Conservation (phyloP, 225 moss, liverwort and hornwort genomes). For the Rhytidiadelphus loreus region DNA sequence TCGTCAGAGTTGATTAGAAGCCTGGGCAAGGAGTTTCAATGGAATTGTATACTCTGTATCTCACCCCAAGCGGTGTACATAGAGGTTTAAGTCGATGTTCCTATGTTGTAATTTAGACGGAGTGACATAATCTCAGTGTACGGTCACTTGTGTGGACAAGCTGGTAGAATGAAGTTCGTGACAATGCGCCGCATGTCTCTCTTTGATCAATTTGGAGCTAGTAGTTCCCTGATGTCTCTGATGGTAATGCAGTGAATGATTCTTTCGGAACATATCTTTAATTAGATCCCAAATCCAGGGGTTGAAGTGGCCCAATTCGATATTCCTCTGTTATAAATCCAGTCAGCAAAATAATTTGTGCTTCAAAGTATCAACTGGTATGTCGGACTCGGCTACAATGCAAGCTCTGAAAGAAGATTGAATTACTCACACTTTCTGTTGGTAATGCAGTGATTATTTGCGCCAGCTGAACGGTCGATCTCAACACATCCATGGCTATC, state of each 20-base stretch:
- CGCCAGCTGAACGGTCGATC: background rate
- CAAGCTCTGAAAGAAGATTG: background rate
- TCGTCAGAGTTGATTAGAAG: background rate
- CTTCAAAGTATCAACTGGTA: background rate
- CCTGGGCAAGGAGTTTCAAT: background rate
- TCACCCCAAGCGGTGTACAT: background rate
- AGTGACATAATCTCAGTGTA: background rate
- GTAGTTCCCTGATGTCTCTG: background rate
- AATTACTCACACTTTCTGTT: background rate
- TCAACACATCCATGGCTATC: background rate
- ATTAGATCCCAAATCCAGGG: too few species aligned
- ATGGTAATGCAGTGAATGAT: background rate
- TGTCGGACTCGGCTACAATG: background rate
- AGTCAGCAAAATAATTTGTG: background rate
- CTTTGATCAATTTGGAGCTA: background rate
- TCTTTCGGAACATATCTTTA: background rate
- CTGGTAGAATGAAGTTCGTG: background rate
- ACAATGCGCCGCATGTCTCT: background rate
- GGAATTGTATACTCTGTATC: background rate
- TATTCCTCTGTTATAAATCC: background rate
- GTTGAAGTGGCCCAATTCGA: background rate
- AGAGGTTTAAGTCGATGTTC: background rate
- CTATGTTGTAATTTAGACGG: background rate
- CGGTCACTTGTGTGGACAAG: background rate
- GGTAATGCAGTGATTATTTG: background rate